Percentiles rank a stretch among this genome's conserved stretches.
These are phyloP conservation scores for Pueraria montana DNA, from an alignment of 306 rosid genomes.

Conservation along the genomic window DNA sequence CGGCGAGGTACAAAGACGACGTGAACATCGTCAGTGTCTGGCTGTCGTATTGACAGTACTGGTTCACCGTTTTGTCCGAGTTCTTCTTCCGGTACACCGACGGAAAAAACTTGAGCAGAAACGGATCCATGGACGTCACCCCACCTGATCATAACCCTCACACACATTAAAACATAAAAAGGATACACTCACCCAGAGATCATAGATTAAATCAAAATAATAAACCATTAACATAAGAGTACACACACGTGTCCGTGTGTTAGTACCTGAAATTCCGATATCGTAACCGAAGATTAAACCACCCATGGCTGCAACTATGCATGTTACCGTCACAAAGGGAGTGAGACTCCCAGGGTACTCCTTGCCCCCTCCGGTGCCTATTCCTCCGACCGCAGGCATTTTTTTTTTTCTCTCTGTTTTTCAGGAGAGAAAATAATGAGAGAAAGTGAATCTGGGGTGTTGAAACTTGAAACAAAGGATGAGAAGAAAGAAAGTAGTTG, in stretches of 20 bases:
- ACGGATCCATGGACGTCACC: conserved; percentile 92
- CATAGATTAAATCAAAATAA: neutral
- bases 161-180: neutral
- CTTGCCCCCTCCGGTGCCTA: conserved; percentile 47
- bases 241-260: neutral
- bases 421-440: neutral
- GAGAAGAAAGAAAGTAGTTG: neutral
- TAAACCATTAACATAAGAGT: neutral
- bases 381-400: conserved; percentile 82
- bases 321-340: conserved; percentile 70
- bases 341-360: conserved; percentile 87
- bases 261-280: conserved; percentile 90
- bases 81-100: conserved; percentile 68
- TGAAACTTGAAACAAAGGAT: neutral
- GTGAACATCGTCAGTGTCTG: conserved; percentile 82
- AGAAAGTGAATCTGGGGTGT: neutral
- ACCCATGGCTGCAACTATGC: conserved; percentile 95
- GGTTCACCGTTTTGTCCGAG: conserved; percentile 41
- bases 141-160: conserved; percentile 64
- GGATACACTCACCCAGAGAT: neutral
- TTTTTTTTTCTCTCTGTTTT: neutral
- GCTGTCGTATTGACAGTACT: conserved; percentile 91
- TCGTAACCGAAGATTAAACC: conserved; percentile 97
- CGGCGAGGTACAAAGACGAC: conserved; percentile 89
- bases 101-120: conserved; percentile 77